These are phyloP conservation scores for Thielaviopsis musarum DNA, from an alignment of 2,329 filamentous ascomycete species.

Conservation along the genomic window DNA sequence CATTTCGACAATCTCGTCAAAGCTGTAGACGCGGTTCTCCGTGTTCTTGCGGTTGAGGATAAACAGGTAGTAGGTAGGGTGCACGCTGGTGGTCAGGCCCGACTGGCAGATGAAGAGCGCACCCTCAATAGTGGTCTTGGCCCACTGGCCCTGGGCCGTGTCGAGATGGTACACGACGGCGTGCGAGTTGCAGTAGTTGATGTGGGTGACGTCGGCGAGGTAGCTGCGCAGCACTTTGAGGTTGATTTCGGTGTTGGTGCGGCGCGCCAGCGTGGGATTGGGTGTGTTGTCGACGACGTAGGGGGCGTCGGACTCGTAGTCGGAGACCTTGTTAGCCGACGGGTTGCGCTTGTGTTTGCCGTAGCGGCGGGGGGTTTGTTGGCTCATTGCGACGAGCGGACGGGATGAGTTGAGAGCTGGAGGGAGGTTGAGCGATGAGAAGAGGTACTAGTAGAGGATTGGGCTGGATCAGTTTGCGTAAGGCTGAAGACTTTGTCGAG, in stretches of 20 bases:
- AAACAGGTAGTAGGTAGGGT: slow-evolving; percentile 47
- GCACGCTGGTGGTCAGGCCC: slow-evolving; percentile 25
- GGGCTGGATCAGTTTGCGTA: background rate
- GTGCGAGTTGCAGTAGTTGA: slow-evolving; percentile 69
- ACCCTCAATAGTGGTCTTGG: slow-evolving; percentile 73
- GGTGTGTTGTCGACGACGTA: slow-evolving; percentile 28
- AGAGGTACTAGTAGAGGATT: background rate
- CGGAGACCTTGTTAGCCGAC: slow-evolving; percentile 28
- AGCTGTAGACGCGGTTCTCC: slow-evolving; percentile 51
- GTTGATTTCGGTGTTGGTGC: slow-evolving; percentile 76
- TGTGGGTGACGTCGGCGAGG: slow-evolving; percentile 53
- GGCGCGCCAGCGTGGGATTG: slow-evolving; percentile 32
- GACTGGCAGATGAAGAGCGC: slow-evolving; percentile 53
- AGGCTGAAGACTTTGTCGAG: too few species aligned
- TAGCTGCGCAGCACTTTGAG: slow-evolving; percentile 69
- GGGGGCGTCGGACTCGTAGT: slow-evolving; percentile 51
- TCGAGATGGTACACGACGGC: slow-evolving; percentile 74
- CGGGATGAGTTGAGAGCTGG: background rate
- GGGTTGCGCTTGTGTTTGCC: slow-evolving; percentile 24
- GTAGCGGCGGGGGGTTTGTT: slow-evolving; percentile 25
- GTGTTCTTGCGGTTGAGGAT: slow-evolving; percentile 56
- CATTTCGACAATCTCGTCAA: slow-evolving; percentile 43
- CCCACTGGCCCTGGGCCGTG: slow-evolving; percentile 50
- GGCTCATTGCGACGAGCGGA: slow-evolving; percentile 24
- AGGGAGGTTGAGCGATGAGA: background rate